A percentile compares a stretch with the other conserved stretches of the same genome.
phyloP scores from a whole-genome alignment of 371 early-diverging fungal species.

The Dichotomocladium elegans region DNA sequence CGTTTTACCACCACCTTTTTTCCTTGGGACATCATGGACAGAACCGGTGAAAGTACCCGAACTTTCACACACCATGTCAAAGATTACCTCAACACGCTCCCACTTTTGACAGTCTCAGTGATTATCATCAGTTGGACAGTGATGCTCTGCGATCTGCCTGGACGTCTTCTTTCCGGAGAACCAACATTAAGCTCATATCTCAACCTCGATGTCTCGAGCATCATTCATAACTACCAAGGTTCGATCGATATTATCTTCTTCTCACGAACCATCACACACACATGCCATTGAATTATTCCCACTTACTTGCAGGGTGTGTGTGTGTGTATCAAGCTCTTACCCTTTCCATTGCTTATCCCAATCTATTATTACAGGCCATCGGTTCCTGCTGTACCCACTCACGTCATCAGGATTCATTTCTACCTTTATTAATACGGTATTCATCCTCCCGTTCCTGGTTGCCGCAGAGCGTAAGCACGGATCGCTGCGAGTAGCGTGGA shows the following conservation, averaged over 20 bases:
- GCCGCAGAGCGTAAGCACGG: conserved; percentile 17
- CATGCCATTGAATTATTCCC: background rate
- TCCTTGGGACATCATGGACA: background rate
- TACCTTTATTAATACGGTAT: conserved; percentile 11
- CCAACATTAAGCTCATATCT: conserved; percentile 1
- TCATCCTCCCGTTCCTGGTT: conserved; percentile 15
- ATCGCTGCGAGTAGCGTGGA: conserved; percentile 8
- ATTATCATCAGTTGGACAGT: conserved; percentile 2
- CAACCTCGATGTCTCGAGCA: too few relatives aligned
- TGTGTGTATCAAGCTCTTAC: too few relatives aligned
- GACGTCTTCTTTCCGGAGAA: background rate
- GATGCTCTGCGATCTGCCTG: conserved; percentile 2
- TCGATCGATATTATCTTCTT: background rate
- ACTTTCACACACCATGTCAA: conserved; percentile 16
- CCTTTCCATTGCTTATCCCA: too few relatives aligned
- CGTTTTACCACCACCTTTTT: background rate
- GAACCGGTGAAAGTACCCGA: conserved; percentile 15
- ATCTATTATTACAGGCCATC: conserved; percentile 11
- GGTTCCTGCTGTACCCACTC: conserved; percentile 16
- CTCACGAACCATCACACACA: background rate
- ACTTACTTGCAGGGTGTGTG: too few relatives aligned
- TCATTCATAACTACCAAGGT: too few relatives aligned
- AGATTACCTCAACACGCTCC: conserved; percentile 12
- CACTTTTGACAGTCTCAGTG: conserved; percentile 5
- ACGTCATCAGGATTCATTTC: conserved; percentile 10